Conservation (phyloP, 2,329 filamentous ascomycete species). For the Endocalyx cinctus region DNA sequence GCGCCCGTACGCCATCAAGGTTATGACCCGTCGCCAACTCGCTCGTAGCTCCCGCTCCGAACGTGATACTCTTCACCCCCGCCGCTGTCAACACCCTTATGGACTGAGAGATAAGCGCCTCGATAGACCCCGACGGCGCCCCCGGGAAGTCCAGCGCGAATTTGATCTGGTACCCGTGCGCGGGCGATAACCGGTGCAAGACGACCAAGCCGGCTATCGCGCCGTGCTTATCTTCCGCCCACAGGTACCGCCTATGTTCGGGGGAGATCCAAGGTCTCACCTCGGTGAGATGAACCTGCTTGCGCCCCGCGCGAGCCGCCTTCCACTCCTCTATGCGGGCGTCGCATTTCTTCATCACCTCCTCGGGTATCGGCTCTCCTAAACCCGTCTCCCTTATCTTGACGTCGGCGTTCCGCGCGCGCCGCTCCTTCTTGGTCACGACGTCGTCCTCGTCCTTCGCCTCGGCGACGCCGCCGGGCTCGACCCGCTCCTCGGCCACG, state of each 20-base stretch:
- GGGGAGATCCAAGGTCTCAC: conserved; percentile 84
- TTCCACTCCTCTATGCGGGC: conserved; percentile 76
- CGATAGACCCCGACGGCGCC: conserved; percentile 81
- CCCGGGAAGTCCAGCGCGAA: conserved; percentile 92
- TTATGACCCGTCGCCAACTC: conserved; percentile 77
- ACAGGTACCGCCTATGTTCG: conserved; percentile 80
- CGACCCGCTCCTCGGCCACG: conserved; percentile 82
- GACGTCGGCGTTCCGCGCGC: conserved; percentile 55
- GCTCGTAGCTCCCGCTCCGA: conserved; percentile 75
- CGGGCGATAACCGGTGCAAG: conserved; percentile 73
- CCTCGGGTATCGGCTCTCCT: conserved; percentile 59
- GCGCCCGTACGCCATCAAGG: conserved; percentile 73
- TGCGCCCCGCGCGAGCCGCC: conserved; percentile 68
- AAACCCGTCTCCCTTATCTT: conserved; percentile 69
- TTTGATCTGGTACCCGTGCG: conserved; percentile 89
- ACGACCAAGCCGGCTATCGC: conserved; percentile 74
- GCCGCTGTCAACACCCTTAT: conserved; percentile 49
- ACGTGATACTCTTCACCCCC: conserved; percentile 69
- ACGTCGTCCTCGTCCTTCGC: conserved; percentile 46
- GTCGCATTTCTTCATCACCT: conserved; percentile 66
- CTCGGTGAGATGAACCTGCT: conserved; percentile 84
- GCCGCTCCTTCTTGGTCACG: conserved; percentile 73
- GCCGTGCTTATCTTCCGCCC: conserved; percentile 68
- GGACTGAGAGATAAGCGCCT: conserved; percentile 63
- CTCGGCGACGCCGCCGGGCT: conserved; percentile 73